Conservation (phyloP, 1,139 yeast species). For the Candida tetrigidarum region DNA sequence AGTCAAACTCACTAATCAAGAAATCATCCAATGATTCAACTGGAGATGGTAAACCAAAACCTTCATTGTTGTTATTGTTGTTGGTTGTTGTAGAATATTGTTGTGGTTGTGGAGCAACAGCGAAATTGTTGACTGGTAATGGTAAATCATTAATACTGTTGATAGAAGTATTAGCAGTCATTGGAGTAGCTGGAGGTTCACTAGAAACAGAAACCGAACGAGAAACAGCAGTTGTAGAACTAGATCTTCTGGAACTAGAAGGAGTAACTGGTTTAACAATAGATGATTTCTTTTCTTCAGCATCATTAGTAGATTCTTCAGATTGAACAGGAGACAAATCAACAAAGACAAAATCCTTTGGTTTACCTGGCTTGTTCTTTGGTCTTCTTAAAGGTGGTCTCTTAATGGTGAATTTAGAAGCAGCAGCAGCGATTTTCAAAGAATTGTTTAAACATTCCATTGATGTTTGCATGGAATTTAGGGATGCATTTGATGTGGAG, state of each 20-base stretch:
- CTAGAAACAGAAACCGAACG: slow-evolving; percentile 1
- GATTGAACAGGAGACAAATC: slow-evolving; percentile 56
- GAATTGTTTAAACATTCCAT: slow-evolving; percentile 49
- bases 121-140: slow-evolving; percentile 5
- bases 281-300: slow-evolving; percentile 7
- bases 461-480: slow-evolving; percentile 20
- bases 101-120: slow-evolving; percentile 15
- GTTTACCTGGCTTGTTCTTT: slow-evolving; percentile 54
- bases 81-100: slow-evolving; percentile 8
- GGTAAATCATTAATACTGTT: slow-evolving; percentile 2
- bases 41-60: slow-evolving; percentile 18
- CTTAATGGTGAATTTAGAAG: slow-evolving; percentile 34
- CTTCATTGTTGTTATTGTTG: background rate
- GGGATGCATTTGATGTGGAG: slow-evolving; percentile 5
- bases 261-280: slow-evolving; percentile 6
- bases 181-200: slow-evolving; percentile 13
- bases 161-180: slow-evolving; percentile 10
- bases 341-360: slow-evolving; percentile 57
- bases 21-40: slow-evolving; percentile 17
- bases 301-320: slow-evolving; percentile 23
- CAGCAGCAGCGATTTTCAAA: slow-evolving; percentile 43
- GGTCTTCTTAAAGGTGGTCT: slow-evolving; percentile 56
- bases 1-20: slow-evolving; percentile 19
- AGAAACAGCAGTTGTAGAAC: background rate
- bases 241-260: slow-evolving; percentile 7